phyloP scores from a whole-genome alignment of 345 rosid species.

The Erysimum cheiranthoides region DNA sequence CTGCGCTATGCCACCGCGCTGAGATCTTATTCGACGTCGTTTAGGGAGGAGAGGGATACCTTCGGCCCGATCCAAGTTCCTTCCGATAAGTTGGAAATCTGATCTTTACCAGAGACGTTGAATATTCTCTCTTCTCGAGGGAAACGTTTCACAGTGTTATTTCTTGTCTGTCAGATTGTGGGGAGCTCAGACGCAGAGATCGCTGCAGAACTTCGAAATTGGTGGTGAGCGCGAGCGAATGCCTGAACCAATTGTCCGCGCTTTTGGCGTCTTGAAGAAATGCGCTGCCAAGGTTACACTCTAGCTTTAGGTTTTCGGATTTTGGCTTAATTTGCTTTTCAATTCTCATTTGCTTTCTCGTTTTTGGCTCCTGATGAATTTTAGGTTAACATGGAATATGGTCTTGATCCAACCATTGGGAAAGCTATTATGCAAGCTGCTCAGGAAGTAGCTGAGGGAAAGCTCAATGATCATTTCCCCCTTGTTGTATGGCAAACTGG shows the following conservation, averaged over 20 bases:
- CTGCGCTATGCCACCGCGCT: conserved; percentile 55
- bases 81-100: conserved; percentile 66
- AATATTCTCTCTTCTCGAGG: background rate
- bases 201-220: conserved; percentile 90
- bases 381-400: conserved; percentile 92
- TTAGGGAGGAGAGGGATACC: conserved; percentile 90
- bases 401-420: conserved; percentile 83
- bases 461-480: conserved; percentile 82
- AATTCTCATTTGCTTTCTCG: background rate
- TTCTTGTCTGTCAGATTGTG: conserved; percentile 60
- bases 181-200: conserved; percentile 99
- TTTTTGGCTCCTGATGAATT: conserved; percentile 14
- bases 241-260: conserved; percentile 95
- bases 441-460: conserved; percentile 92
- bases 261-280: conserved; percentile 92
- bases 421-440: conserved; percentile 95
- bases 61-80: conserved; percentile 95
- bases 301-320: background rate
- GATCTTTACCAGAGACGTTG: background rate
- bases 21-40: conserved; percentile 67
- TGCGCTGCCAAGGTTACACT: conserved; percentile 88
- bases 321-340: background rate
- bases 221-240: conserved; percentile 93
- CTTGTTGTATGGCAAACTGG: conserved; percentile 99
- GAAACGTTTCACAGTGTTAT: background rate